Conservation (phyloP, 768 basidiomycete species). For the Pisolithus microcarpus region DNA sequence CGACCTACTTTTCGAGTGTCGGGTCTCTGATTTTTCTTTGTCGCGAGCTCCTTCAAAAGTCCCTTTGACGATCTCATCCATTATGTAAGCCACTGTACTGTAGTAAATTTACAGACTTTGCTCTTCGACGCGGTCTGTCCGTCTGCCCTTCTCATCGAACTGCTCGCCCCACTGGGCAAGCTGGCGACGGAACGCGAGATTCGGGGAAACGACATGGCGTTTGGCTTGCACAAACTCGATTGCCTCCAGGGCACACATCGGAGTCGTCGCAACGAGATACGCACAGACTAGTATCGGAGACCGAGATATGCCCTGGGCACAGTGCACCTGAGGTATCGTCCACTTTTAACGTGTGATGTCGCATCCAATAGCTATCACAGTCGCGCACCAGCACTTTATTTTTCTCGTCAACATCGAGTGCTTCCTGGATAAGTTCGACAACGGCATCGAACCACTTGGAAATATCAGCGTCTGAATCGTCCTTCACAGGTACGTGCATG, state of each 20-base stretch:
- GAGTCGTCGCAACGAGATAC: constrained; percentile 49
- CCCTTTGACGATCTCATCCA: too few relatives aligned
- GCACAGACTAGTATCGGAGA: constrained; percentile 72
- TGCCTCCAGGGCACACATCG: constrained; percentile 47
- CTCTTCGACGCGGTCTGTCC: too few relatives aligned
- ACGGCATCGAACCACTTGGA: constrained; percentile 40
- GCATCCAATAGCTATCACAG: background rate
- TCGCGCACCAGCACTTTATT: constrained; percentile 42
- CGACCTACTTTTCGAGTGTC: too few relatives aligned
- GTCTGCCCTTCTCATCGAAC: constrained; percentile 12
- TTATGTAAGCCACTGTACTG: too few relatives aligned
- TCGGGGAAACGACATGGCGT: constrained; percentile 58
- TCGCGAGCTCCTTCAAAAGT: too few relatives aligned
- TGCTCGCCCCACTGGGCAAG: constrained; percentile 32
- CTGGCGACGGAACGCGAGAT: constrained; percentile 60
- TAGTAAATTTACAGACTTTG: too few relatives aligned
- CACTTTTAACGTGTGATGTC: background rate
- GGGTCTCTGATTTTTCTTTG: too few relatives aligned
- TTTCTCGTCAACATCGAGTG: constrained; percentile 35
- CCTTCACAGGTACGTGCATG: constrained; percentile 48
- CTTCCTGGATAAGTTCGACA: constrained; percentile 46
- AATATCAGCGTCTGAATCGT: constrained; percentile 36
- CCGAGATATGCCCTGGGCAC: constrained; percentile 67
- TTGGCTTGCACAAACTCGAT: constrained; percentile 48
- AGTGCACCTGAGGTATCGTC: constrained; percentile 52